These are phyloP conservation scores for Babesia bovis DNA, from an alignment of 169 alveolate genomes.

Conservation along the genomic window DNA sequence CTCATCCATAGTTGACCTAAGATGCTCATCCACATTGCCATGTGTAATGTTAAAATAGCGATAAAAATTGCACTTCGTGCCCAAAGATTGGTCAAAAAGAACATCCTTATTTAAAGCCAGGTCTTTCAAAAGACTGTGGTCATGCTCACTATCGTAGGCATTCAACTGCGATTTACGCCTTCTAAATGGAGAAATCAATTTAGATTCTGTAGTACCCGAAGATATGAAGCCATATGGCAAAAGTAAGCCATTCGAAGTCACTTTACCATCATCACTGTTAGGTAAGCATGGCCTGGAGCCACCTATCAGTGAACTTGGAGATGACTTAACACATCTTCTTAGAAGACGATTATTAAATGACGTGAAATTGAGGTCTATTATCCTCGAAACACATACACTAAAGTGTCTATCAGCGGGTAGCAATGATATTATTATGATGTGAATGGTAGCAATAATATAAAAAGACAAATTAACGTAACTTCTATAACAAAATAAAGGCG, in stretches of 20 bases:
- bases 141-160: slow-evolving; percentile 16
- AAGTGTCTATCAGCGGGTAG: not conserved
- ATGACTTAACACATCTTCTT: no score
- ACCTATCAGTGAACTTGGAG: no score
- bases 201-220: not conserved
- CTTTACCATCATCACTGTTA: not conserved
- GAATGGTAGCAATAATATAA: not conserved
- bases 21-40: slow-evolving; percentile 44
- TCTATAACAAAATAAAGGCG: not conserved
- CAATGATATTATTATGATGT: not conserved
- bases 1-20: slow-evolving; percentile 58
- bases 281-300: no score
- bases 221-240: not conserved
- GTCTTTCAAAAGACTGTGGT: slow-evolving; percentile 43
- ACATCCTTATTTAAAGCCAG: slow-evolving; percentile 34
- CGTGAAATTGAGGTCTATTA: no score
- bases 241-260: not conserved
- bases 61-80: slow-evolving; percentile 33
- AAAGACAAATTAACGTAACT: not conserved
- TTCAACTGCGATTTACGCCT: not conserved
- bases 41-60: slow-evolving; percentile 61
- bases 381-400: no score
- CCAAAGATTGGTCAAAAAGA: slow-evolving; percentile 24
- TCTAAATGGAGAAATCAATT: not conserved
- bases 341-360: no score